Evolutionary conservation across 202 grass and related monocot species (phyloP), one percentile per base, ranked within the genome.

Genomic region (Carex sylvatica): DNA sequence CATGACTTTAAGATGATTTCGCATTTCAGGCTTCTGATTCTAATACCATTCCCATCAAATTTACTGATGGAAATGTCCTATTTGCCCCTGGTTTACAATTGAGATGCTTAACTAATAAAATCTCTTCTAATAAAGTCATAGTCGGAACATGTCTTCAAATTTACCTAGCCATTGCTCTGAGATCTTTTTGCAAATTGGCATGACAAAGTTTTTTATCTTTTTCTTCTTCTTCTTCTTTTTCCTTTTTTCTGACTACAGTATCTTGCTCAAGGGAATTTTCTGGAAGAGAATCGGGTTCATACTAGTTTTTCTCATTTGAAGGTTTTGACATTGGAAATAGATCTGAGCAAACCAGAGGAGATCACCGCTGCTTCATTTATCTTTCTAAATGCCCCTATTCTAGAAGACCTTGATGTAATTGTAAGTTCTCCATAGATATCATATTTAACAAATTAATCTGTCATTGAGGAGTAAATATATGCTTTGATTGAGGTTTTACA

Each of bases 391-490:
- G 78, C 78, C 35, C 59, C 38, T 65, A 80, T 5, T 65, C 36
- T 80, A 61, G 36, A 65, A 42, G 61, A 65, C 13, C 78, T 80
- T 49, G 78, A 80, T 80, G 38, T 80, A 61, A 47, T 62, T 80
- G 78, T 80, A 80, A 64, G 78, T 80, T 30, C 28, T 33, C 49
- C 9, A 0, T 31, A 52, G 12, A 52, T 74, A 52, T 51, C 46
- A 74, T 10, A 53, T 74, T 52, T 23, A 26, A 9, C 2, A 9
- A 74, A 52, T 53, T 28, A 58, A 18, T 56, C 7, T 56, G 24
- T 15, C 49, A 56, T 54, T 55, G 38, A 40, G 38, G 38, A 40
- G 38, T 40, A 40, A 7, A 40, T 6, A 40, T 40, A 40, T 40
- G 38, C 38, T 40, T 40, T 40, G 38, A 7, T 40, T 40, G 38